Conservation (phyloP, 2,329 filamentous ascomycete genomes). For the Colletotrichum sp. region DNA sequence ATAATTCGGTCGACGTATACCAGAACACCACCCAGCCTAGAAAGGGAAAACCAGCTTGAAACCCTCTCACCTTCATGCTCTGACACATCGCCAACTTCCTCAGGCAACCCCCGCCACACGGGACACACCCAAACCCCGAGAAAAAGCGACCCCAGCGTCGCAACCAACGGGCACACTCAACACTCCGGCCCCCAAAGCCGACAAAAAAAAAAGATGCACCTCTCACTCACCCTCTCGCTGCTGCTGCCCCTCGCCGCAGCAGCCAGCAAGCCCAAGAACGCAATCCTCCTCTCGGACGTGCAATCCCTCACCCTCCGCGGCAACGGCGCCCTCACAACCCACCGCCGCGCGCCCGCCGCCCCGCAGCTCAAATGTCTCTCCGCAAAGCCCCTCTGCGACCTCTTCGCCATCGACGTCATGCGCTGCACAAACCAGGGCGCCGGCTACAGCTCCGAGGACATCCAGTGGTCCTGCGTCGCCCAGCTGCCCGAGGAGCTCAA, state of each 20-base stretch:
- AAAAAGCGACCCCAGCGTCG: neutral
- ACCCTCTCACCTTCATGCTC: neutral
- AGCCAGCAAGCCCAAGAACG: slow-evolving; percentile 45
- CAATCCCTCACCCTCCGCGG: slow-evolving; percentile 79
- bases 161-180: neutral
- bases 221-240: slow-evolving; percentile 21
- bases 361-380: slow-evolving; percentile 83
- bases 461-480: slow-evolving; percentile 88
- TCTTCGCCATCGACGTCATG: slow-evolving; percentile 81
- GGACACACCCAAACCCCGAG: neutral
- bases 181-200: neutral
- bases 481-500: slow-evolving; percentile 65
- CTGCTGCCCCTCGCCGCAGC: slow-evolving; percentile 23
- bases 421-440: slow-evolving; percentile 87
- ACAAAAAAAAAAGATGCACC: slow-evolving; percentile 31
- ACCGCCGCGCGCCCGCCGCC: slow-evolving; percentile 77
- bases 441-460: slow-evolving; percentile 79
- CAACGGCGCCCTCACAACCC: slow-evolving; percentile 67
- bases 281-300: slow-evolving; percentile 66
- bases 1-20: neutral
- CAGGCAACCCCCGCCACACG: neutral
- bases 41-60: neutral
- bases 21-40: neutral
- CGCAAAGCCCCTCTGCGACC: slow-evolving; percentile 64
- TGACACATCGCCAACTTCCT: neutral